Base-by-base conservation (phyloP, 2,329 filamentous ascomycete species). In the Cercospora sp. region DNA sequence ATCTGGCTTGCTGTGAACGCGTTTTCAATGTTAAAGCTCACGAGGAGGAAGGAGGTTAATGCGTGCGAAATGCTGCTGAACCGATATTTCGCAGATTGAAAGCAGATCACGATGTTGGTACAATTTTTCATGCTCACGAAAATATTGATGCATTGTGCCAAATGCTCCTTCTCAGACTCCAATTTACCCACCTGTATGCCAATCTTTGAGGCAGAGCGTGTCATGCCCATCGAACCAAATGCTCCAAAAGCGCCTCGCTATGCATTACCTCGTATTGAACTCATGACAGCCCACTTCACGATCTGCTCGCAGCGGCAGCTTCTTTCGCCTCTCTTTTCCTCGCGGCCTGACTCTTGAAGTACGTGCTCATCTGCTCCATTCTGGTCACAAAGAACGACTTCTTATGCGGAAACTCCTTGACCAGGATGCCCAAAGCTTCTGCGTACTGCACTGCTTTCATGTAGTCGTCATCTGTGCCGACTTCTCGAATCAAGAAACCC, bases 351-450 rank as follows among this genome's bases (percentile, higher is more conserved):
- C 89, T 90, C 71, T 73, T 74, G 65, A 97, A 84, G 78, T 91
- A 98, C 69, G 90, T 89, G 68, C 89, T 86, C 70, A 99, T 90
- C 82, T 97, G 94, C 79, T 98, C 94, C 75, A 95, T 88, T 77
- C 93, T 90, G 68, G 88, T 96, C 6, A 96, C 93, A 78, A 99
- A 99, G 81, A 99, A 97, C 84, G 91, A 90, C 70, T 90, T 87
- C 78, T 89, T 90, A 64, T 84, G 83, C 76, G 97, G 91, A 73
- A 89, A 95, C 77, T 89, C 90, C 93, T 94, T 98, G 3, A 91
- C 87, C 76, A 97, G 79, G 32, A 99, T 94, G 16, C 95, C 95
- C 70, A 97, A 89, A 77, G 96, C 93, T 73, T 94, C 90, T 0
- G 95, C 94, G 80, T 97, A 89, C 49, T 87, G 87, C 4, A 88